Base-by-base conservation (phyloP, 208 protist species). In the Trypanosoma caninum region DNA sequence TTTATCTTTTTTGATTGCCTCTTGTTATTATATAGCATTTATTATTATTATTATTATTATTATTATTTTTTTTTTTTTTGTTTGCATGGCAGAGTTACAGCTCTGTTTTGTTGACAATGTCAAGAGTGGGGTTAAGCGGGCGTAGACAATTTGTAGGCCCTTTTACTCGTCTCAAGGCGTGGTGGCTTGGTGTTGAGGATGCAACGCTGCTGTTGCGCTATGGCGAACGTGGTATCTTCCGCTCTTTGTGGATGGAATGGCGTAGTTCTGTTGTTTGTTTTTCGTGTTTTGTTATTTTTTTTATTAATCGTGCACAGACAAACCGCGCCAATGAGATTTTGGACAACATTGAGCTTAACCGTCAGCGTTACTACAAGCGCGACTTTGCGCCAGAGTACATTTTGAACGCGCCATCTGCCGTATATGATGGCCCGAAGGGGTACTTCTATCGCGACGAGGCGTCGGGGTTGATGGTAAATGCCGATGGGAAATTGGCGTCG, bases 331-430 rank as follows among this genome's bases (percentile, higher is more conserved):
- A 94, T 45, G 68, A 87, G 14, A 78, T 94, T 52, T 64, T 94
- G 31, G 87, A 94, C n/a, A 94, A 89, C 62, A 89, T 89, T 60
- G 87, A 94, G 47, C 56, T 94, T 16, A 94, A 94, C 42, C 77
- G 87, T 6, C 83, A 82, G 58, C 69, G 48, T 27, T 89, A 80
- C 65, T 94, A 94, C 69, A 68, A 78, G 13, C 66, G 77, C 6
- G 81, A 87, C 23, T 91, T 94, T 54, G 65, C 67, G n/a, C 87
- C 87, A 4, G 72, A 73, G 47, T 91, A 91, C 65, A 80, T 84
- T 31, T 30, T 31, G 18, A 72, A 71, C 30, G 80, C 83, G 1
- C 87, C 83, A 23, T 22, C 59, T 22, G 81, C 59, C 0, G 77
- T 94, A 10, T 91, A 93, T 62, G 87, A 93, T 51, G 87, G 87